Evolutionary conservation across 2,329 filamentous ascomycete genomes (phyloP), one percentile per base, ranked within the genome.

Genomic region (Boeremia exigua): DNA sequence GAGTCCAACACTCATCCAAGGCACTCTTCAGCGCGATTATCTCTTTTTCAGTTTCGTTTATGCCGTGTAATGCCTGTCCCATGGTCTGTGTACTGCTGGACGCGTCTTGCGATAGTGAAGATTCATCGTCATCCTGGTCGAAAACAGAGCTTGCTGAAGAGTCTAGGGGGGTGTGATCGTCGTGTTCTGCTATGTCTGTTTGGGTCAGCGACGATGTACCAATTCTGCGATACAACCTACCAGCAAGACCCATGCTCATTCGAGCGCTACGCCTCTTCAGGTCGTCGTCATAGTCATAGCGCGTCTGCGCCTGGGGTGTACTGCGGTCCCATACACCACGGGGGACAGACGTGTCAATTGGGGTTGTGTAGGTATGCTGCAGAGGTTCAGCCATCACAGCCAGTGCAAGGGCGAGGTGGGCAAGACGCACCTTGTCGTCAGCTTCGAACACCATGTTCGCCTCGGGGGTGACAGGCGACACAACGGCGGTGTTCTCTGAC

Each of bases 1-100:
- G 79, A 0, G 89, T 96, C 93, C 93, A 97, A 75, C 92, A 96
- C 78, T 96, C 91, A 59, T 89, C 86, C 14, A 97, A 81, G 2
- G 92, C 91, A 28, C 86, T 86, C 59, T 86, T 86, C n/a, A 96
- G 79, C 7, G 89, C 88, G 25, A 77, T 79, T 23, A 91, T 80
- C 66, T 92, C 88, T 46, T 82, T 80, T 51, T 86, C 80, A n/a
- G 84, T 80, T 52, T 84, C 80, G 57, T 83, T 84, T 29, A 82
- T 81, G 67, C 82, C 81, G 40, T 84, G 79, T 52, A 87, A 82
- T 28, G 81, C 80, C 53, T 88, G 73, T 17, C 75, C 77, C 72
- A 79, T 78, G 6, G 70, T 76, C 42, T 75, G 75, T 4, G 74
- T 70, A 28, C 58, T 60, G 25, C 60, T 68, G 61, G 53, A 64